These are phyloP conservation scores for Alternaria alternata DNA, from an alignment of 2,329 filamentous ascomycete genomes.

Conservation along the genomic window DNA sequence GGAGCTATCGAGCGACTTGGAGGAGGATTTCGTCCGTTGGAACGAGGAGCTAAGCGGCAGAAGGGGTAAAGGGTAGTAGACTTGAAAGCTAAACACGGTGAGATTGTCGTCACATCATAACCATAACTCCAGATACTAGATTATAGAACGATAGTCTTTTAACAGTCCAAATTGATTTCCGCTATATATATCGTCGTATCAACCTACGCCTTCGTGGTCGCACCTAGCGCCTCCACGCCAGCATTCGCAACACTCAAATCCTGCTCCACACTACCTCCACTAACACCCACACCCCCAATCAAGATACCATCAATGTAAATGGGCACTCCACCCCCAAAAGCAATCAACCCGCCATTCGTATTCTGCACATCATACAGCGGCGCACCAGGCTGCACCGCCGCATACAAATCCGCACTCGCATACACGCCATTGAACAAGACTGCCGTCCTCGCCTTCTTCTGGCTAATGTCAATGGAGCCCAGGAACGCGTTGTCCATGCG, in stretches of 20 bases:
- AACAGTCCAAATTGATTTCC: too few species aligned
- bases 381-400: slow-evolving; percentile 26
- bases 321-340: slow-evolving; percentile 43
- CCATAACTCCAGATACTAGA: neutral
- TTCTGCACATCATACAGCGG: slow-evolving; percentile 34
- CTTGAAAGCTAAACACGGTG: neutral
- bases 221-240: slow-evolving; percentile 25
- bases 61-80: neutral
- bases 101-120: neutral
- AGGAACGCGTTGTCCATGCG: slow-evolving; percentile 41
- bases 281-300: slow-evolving; percentile 42
- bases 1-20: neutral
- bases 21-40: neutral
- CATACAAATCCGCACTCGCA: slow-evolving; percentile 21
- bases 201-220: slow-evolving; percentile 12
- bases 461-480: slow-evolving; percentile 40
- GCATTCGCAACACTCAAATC: slow-evolving; percentile 38
- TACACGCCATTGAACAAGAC: slow-evolving; percentile 39
- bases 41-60: neutral
- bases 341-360: slow-evolving; percentile 39
- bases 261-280: slow-evolving; percentile 37
- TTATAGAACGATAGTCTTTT: neutral
- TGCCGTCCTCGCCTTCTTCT: slow-evolving; percentile 40
- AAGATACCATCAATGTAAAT: slow-evolving; percentile 33
- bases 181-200: too few species aligned